phyloP scores from a whole-genome alignment of 2,329 filamentous ascomycete species.

The Penicillium sp. region DNA sequence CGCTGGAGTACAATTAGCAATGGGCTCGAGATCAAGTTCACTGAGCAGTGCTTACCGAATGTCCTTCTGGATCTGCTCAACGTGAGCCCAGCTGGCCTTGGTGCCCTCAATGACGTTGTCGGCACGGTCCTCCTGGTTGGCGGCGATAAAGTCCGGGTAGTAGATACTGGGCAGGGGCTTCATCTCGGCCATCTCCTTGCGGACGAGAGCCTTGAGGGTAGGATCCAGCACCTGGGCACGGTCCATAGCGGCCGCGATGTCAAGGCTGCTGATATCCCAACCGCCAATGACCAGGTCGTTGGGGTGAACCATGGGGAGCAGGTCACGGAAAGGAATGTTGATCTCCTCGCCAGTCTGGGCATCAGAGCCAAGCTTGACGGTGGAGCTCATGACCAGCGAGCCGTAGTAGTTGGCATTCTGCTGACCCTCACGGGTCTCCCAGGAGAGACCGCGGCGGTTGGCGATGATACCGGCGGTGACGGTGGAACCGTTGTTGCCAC shows the following conservation, averaged over 20 bases:
- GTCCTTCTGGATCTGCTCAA: constrained; percentile 89
- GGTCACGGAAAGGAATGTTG: constrained; percentile 92
- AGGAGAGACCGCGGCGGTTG: constrained; percentile 81
- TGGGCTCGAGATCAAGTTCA: neutral
- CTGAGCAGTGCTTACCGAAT: constrained; percentile 64
- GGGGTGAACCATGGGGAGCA: constrained; percentile 95
- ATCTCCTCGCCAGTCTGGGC: constrained; percentile 81
- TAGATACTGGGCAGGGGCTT: constrained; percentile 92
- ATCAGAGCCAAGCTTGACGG: constrained; percentile 92
- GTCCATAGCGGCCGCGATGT: constrained; percentile 90
- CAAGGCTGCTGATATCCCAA: constrained; percentile 94
- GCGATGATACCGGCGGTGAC: constrained; percentile 96
- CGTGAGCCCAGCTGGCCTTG: constrained; percentile 83
- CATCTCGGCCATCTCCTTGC: constrained; percentile 90
- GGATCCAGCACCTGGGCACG: constrained; percentile 93
- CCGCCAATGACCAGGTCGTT: constrained; percentile 94
- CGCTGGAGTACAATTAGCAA: constrained; percentile 48
- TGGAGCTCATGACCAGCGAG: constrained; percentile 95
- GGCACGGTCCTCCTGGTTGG: constrained; percentile 95
- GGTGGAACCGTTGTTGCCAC: constrained; percentile 97
- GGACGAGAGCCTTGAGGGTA: constrained; percentile 83
- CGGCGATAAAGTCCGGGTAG: constrained; percentile 98
- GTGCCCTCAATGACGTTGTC: constrained; percentile 84
- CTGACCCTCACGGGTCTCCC: constrained; percentile 90
- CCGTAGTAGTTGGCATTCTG: constrained; percentile 95